Conservation (phyloP, 495 filamentous ascomycete genomes). For the Trichoderma orchidacearum region DNA sequence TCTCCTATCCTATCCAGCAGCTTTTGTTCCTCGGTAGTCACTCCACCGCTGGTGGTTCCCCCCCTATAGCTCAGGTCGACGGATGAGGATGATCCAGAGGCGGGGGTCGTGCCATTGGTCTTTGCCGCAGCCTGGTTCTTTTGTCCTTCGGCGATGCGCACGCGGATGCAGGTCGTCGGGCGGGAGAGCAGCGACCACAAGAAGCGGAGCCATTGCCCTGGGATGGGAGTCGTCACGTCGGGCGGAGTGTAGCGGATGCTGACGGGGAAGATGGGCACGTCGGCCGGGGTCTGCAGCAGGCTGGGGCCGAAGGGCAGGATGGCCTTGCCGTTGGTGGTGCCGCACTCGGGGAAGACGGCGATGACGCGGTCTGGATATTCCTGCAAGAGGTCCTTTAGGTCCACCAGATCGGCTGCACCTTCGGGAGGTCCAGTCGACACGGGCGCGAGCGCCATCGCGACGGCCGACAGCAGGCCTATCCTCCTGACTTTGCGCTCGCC, state of each 20-base stretch:
- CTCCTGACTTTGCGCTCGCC: conserved; percentile 54
- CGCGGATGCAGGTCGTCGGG: conserved; percentile 78
- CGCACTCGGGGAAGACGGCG: conserved; percentile 84
- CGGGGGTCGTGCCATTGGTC: conserved; percentile 8
- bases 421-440: conserved; percentile 30
- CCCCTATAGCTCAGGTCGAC: conserved; percentile 5
- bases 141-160: conserved; percentile 68
- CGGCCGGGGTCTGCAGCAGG: conserved; percentile 47
- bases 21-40: conserved; percentile 42
- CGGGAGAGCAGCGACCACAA: conserved; percentile 76
- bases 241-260: conserved; percentile 75
- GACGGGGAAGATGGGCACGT: conserved; percentile 72
- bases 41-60: conserved; percentile 21
- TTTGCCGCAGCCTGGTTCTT: conserved; percentile 29
- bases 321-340: conserved; percentile 84
- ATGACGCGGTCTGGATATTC: conserved; percentile 61
- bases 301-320: conserved; percentile 71
- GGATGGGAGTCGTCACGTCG: conserved; percentile 85
- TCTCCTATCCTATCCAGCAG: conserved; percentile 68
- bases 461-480: conserved; percentile 61
- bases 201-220: conserved; percentile 51
- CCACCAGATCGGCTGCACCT: conserved; percentile 35
- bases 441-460: conserved; percentile 60
- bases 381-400: conserved; percentile 45
- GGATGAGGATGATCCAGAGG: conserved; percentile 4